Percentiles rank a stretch among this genome's conserved stretches.
These are phyloP conservation scores for Suhomyces kilbournensis DNA, from an alignment of 805 yeast species.

Conservation along the genomic window DNA sequence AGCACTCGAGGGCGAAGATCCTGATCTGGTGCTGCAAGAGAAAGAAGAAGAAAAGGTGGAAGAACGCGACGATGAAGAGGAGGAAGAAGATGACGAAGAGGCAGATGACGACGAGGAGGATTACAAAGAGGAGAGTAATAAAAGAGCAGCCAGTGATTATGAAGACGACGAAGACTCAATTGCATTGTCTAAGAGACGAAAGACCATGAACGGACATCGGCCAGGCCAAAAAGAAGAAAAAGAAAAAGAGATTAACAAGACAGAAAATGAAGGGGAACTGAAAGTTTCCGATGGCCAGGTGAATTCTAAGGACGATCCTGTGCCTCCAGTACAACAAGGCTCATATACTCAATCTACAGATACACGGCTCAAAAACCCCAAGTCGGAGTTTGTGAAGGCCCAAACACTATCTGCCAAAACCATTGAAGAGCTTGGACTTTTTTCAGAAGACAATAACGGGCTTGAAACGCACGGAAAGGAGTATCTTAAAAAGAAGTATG, in stretches of 20 bases:
- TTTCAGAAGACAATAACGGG: conserved; percentile 57
- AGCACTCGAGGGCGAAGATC: conserved; percentile 2
- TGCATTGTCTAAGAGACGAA: background rate
- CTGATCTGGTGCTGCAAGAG: conserved; percentile 1
- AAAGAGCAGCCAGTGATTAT: background rate
- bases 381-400: conserved; percentile 68
- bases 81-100: conserved; percentile 7
- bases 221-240: background rate
- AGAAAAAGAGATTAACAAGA: background rate
- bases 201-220: background rate
- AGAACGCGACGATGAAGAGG: conserved; percentile 11
- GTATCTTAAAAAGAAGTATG: conserved; percentile 70
- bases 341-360: conserved; percentile 51
- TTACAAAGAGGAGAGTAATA: conserved; percentile 2
- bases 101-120: conserved; percentile 10
- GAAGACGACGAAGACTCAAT: conserved; percentile 9
- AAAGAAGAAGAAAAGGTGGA: background rate
- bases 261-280: background rate
- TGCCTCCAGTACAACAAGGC: conserved; percentile 48
- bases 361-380: conserved; percentile 64
- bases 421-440: conserved; percentile 57
- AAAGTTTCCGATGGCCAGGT: conserved; percentile 9
- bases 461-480: conserved; percentile 69
- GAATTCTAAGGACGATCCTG: conserved; percentile 29
- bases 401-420: conserved; percentile 69